Evolutionary conservation across 352 stramenopile species (phyloP), one percentile per base, ranked within the genome.

Genomic region (Aphanomyces euteiches): DNA sequence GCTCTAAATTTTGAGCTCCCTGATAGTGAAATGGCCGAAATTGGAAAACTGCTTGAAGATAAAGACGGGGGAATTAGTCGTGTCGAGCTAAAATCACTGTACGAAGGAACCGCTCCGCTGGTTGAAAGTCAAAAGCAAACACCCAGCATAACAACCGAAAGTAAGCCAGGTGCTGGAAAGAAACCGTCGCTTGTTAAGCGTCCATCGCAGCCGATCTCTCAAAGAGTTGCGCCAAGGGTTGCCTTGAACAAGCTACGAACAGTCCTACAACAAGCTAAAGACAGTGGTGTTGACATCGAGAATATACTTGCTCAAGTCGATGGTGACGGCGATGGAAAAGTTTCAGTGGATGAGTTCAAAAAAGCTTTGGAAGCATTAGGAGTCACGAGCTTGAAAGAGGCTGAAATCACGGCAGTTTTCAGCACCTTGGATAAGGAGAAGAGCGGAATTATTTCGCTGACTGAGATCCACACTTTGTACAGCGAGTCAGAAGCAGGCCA

Each of bases 281-380:
- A 75, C 15, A 77, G 76, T n/a, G 83, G 77, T 0, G 80, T 92
- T 38, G 66, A 80, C 37, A 65, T 92, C 1, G 72, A 77, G 6
- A 68, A 78, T 10, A 80, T 80, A 21, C 90, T 93, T 69, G 66
- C 67, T 1, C 79, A 87, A 65, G 85, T 91, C 45, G 85, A 91
- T 64, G 61, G 43, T 5, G 75, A 93, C 50, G 75, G 74, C 1
- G 79, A 80, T 38, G 81, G 80, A 34, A 72, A 47, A 60, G 75
- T 94, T 40, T 87, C 83, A 1, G 66, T 66, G 13, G 56, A 65
- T 1, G 88, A 95, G 67, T 78, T 96, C 3, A 76, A 78, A 28
- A 45, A 43, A 4, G 81, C 79, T 3, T 59, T 96, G 4, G 47
- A 78, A 12, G 75, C 75, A 4, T 77, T 95, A 10, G 78, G 77